Evolutionary conservation across 2,329 filamentous ascomycete species (phyloP).

Genomic region (Sarocladium brachiariae): DNA sequence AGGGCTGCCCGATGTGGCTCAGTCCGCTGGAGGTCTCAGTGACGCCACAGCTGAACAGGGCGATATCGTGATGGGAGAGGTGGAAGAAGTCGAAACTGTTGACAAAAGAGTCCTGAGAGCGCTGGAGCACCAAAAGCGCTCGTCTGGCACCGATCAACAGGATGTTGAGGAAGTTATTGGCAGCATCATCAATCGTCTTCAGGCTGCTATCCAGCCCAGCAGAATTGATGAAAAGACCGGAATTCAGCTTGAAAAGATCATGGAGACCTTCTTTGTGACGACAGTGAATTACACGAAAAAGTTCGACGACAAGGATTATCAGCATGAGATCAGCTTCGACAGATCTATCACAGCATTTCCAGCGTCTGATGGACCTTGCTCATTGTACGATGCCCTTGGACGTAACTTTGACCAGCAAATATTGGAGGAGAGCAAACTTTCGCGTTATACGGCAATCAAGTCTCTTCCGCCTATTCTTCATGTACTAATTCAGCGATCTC

Average conservation of each 20-base stretch:
- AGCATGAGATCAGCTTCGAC: constrained; percentile 48
- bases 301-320: constrained; percentile 34
- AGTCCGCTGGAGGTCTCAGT: background rate
- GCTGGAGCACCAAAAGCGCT: constrained; percentile 38
- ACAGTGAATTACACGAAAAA: constrained; percentile 54
- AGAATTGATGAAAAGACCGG: constrained; percentile 54
- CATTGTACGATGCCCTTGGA: constrained; percentile 79
- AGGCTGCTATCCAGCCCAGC: constrained; percentile 75
- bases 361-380: constrained; percentile 40
- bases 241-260: constrained; percentile 75
- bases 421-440: constrained; percentile 57
- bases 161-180: constrained; percentile 96
- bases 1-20: background rate
- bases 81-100: constrained; percentile 17
- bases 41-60: constrained; percentile 10
- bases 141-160: constrained; percentile 64
- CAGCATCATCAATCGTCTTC: constrained; percentile 83
- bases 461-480: constrained; percentile 80
- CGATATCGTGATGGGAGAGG: constrained; percentile 18
- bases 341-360: constrained; percentile 56
- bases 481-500: constrained; percentile 79
- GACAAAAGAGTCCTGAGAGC: constrained; percentile 40
- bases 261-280: constrained; percentile 60
- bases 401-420: constrained; percentile 76
- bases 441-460: constrained; percentile 63